Evolutionary conservation across 2,329 filamentous ascomycete species (phyloP).

Genomic region (Fulvia fulva): DNA sequence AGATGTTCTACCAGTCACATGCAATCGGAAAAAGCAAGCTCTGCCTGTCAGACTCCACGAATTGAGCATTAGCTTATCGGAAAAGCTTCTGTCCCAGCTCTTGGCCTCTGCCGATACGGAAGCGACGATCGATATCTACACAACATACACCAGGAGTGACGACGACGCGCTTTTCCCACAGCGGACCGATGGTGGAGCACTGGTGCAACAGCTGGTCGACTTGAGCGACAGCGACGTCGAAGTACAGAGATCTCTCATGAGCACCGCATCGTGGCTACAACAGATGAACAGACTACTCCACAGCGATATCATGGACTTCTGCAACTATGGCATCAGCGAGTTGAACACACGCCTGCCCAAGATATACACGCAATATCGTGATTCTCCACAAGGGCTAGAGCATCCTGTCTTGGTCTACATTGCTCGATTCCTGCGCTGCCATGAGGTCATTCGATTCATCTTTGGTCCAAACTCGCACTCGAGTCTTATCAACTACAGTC

Average conservation of each 20-base stretch:
- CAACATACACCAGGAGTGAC: conserved; percentile 21
- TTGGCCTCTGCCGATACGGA: conserved; percentile 5
- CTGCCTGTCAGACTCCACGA: conserved; percentile 27
- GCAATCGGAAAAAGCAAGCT: conserved; percentile 28
- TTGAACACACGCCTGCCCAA: conserved; percentile 68
- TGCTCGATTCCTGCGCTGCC: conserved; percentile 63
- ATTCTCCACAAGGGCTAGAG: conserved; percentile 22
- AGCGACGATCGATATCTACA: conserved; percentile 16
- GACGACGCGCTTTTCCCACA: conserved; percentile 20
- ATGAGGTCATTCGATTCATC: conserved; percentile 78
- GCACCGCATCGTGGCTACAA: conserved; percentile 65
- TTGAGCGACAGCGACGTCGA: conserved; percentile 15
- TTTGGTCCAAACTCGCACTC: conserved; percentile 88
- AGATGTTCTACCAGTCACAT: conserved; percentile 25
- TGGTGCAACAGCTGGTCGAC: conserved; percentile 7
- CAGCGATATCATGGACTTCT: conserved; percentile 85
- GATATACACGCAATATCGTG: conserved; percentile 54
- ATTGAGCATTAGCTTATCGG: conserved; percentile 6
- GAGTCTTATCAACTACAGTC: conserved; percentile 75
- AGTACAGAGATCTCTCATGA: conserved; percentile 46
- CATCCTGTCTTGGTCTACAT: conserved; percentile 63
- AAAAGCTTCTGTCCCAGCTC: conserved; percentile 5
- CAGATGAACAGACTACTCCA: conserved; percentile 68
- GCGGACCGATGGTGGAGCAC: neutral
- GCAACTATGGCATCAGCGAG: conserved; percentile 70